These are phyloP conservation scores for Wickerhamomyces sp. DNA, from an alignment of 1,139 yeast species.

Conservation along the genomic window DNA sequence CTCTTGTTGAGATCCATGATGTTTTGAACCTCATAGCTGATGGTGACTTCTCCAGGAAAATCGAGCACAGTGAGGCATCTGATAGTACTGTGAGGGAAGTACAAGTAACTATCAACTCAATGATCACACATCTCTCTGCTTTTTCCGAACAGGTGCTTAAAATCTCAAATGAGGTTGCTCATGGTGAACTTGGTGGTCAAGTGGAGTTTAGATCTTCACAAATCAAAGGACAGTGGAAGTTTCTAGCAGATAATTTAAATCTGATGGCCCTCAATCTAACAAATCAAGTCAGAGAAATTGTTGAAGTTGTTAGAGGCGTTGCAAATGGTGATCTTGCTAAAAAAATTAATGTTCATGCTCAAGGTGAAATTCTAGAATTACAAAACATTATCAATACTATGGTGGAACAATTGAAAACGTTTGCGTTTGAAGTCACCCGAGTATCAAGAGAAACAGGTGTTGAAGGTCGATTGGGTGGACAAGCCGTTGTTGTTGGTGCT, in stretches of 20 bases:
- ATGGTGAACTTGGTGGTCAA: conserved; percentile 87
- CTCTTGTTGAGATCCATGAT: conserved; percentile 74
- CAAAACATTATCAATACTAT: conserved; percentile 77
- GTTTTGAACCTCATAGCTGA: conserved; percentile 87
- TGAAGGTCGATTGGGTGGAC: conserved; percentile 86
- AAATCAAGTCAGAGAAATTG: conserved; percentile 86
- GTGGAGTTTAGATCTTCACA: conserved; percentile 33
- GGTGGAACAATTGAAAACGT: conserved; percentile 86
- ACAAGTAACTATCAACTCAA: conserved; percentile 70
- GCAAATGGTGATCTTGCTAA: conserved; percentile 87
- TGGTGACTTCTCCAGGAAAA: conserved; percentile 79
- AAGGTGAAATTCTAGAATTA: conserved; percentile 79
- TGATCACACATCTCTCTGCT: conserved; percentile 82
- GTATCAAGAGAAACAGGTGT: conserved; percentile 92
- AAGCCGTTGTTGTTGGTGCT: conserved; percentile 85
- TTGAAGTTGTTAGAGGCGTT: conserved; percentile 87
- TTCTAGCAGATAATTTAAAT: conserved; percentile 80
- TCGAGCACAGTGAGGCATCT: conserved; percentile 64
- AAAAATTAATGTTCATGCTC: conserved; percentile 86
- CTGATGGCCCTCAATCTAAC: conserved; percentile 90
- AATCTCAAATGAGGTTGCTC: conserved; percentile 88
- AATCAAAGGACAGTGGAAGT: conserved; percentile 77
- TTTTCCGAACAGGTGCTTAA: conserved; percentile 84
- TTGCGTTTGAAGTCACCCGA: conserved; percentile 83
- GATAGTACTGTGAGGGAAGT: conserved; percentile 70